Evolutionary conservation across 192 early-diverging fungal genomes (phyloP).

Genomic region (Spinellus fusiger): DNA sequence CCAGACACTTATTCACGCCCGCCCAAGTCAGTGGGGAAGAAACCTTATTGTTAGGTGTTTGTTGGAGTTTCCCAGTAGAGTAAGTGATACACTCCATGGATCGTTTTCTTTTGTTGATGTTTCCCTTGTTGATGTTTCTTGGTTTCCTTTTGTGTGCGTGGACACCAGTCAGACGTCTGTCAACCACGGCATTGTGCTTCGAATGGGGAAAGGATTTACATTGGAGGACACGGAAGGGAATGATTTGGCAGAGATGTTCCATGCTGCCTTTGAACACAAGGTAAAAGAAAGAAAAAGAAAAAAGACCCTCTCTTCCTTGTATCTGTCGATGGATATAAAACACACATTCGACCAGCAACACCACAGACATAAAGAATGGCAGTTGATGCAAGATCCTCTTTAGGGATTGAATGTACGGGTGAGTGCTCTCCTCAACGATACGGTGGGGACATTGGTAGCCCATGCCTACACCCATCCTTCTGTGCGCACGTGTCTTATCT

Average conservation of each 20-base stretch:
- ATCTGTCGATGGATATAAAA: too few species aligned
- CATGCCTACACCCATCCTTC: slow-evolving; percentile 80
- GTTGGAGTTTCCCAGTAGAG: slow-evolving; percentile 80
- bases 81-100: slow-evolving; percentile 37
- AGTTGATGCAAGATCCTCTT: background rate
- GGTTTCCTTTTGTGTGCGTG: slow-evolving; percentile 3
- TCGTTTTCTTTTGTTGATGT: background rate
- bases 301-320: background rate
- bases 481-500: slow-evolving; percentile 81
- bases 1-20: slow-evolving; percentile 17
- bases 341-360: too few species aligned
- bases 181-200: slow-evolving; percentile 40
- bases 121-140: background rate
- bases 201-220: slow-evolving; percentile 84
- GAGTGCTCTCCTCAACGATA: slow-evolving; percentile 92
- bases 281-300: slow-evolving; percentile 16
- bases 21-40: slow-evolving; percentile 25
- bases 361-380: background rate
- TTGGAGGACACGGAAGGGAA: slow-evolving; percentile 68
- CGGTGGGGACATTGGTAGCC: slow-evolving; percentile 87
- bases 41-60: slow-evolving; percentile 55
- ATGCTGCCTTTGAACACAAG: slow-evolving; percentile 70
- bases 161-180: slow-evolving; percentile 49
- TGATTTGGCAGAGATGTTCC: slow-evolving; percentile 81
- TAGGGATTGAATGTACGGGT: slow-evolving; percentile 67